Base-by-base conservation (phyloP, 2,329 filamentous ascomycete species). In the Fusarium brachygibbosum region DNA sequence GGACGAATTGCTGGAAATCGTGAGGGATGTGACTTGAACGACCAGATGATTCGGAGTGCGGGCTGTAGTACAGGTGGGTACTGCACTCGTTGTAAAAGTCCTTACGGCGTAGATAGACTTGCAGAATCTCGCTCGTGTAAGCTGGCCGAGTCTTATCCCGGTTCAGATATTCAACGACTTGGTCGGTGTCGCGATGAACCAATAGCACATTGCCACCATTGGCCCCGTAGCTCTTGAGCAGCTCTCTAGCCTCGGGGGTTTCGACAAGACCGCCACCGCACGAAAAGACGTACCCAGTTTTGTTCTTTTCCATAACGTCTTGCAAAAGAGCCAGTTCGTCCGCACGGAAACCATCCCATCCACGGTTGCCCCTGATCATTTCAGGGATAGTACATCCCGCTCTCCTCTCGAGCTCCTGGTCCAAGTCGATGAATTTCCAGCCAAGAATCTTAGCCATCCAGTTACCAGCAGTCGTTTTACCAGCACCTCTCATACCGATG, bases 251-350 rank as follows among this genome's bases (percentile, higher is more conserved):
- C 74, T 91, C 91, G 2, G 91, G 87, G 1, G 88, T 92, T 78
- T 99, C 96, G 13, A 99, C 94, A 31, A 99, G 88, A 31, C 96
- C 96, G 42, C 96, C 96, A 54, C 96, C 96, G 71, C 95, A 98
- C 1, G 96, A 96, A 76, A 99, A 94, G 66, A 99, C 87, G 75
- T 97, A 85, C 6, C 91, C 91, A 3, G 85, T 87, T 3, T 92
- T 84, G 72, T 92, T 91, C 58, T 94, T 93, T 55, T 88, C 87
- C 77, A 97, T 88, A 29, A 93, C 87, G 41, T 90, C 88, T 68
- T 88, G 86, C 9, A 99, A 83, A 8, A 98, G 83, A 5, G 87
- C 87, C 11, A 95, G 80, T 78, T 99, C 96, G 23, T 91, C 90
- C 28, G 87, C 85, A 54, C 96, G 88, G 83, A 99, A 99, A 1